Base-by-base conservation (phyloP, 306 rosid genomes). In the Medicago arabica region DNA sequence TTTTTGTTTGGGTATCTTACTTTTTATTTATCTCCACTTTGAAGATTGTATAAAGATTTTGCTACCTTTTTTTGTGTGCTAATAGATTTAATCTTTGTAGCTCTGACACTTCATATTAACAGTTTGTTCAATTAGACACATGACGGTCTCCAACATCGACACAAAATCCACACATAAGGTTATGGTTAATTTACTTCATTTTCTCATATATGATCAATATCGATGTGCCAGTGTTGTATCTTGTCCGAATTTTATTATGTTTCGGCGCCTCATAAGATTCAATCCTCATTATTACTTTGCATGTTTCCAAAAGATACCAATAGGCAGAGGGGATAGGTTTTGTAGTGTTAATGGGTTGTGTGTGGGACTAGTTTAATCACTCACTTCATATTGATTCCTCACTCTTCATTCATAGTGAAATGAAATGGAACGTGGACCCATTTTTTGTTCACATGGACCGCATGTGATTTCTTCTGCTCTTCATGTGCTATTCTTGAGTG, bases 401-500 rank as follows among this genome's bases (percentile, higher is more conserved):
- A 9, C 17, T 64, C 71, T 69, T 68, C 51, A 64, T 79, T 65
- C 50, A 10, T 34, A 54, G 74, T 60, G 76, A 62, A 58, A 23
- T 0, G 41, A 19, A 76, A 62, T 64, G 40, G 85, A 47, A 10
- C 19, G 71, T 81, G 89, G 91, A 71, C 80, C 89, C 80, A 7
- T 53, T 66, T 70, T n/a, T 16, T 39, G 3, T 78, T 57, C 87
- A 84, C 88, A 86, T 89, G 94, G 89, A 71, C 36, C 61, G 87
- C 89, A 87, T 87, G 89, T 83, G 86, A 54, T 31, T 51, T 23
- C 62, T 77, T 71, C 46, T 61, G 66, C 58, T 71, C 43, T 21
- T 81, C 91, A 87, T 86, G 90, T 85, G 90, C 85, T 76, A 66
- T 61, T 80, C 61, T 70, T 76, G 64, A 44, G 53, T 60, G 40